Evolutionary conservation across 2,329 filamentous ascomycete genomes (phyloP), one percentile per base, ranked within the genome.

Genomic region (Aspergillus aculeatinus): DNA sequence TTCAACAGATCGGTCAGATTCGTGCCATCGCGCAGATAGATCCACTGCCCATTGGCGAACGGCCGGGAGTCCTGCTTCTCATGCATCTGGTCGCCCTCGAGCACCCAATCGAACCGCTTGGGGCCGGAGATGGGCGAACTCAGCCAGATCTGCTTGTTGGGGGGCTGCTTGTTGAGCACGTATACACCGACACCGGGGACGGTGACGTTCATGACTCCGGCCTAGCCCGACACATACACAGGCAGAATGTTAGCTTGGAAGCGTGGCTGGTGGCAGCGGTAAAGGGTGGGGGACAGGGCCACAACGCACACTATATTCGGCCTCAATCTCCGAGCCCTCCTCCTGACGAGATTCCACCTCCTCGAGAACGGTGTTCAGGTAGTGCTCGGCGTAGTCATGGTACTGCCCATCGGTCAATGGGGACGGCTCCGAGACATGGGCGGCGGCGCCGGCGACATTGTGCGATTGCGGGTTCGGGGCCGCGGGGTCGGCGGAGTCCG

Each of bases 141-240:
- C 50, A 98, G 86, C 95, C 95, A 99, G 72, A 99, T 96, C 74
- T 89, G 95, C 82, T 92, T 95, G 82, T 97, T 98, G 21, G 94
- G 92, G 0, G 95, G 95, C 77, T 99, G 95, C 78, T 99, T 99
- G 85, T 99, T 99, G 79, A 99, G 85, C 61, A 99, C 91, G 74
- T 96, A 99, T 31, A 87, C 94, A 63, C 93, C 92, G 54, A 86
- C 81, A 12, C 83, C 80, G 1, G 87, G 85, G 68, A 91, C 86
- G 6, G 80, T 82, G 70, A 98, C 82, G 64, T 88, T 92, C 68
- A 98, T 83, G 58, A 98, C 92, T 58, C 95, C 94, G 57, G 91
- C 85, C 93, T 97, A 51, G 21, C 12, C 16, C 39, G 4, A 44
- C 39, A 19, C 39, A 44, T 5, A 44, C 27, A 10, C 27, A 14